Base-by-base conservation (phyloP, 2,329 filamentous ascomycete species). In the Pestalotiopsis sp. region DNA sequence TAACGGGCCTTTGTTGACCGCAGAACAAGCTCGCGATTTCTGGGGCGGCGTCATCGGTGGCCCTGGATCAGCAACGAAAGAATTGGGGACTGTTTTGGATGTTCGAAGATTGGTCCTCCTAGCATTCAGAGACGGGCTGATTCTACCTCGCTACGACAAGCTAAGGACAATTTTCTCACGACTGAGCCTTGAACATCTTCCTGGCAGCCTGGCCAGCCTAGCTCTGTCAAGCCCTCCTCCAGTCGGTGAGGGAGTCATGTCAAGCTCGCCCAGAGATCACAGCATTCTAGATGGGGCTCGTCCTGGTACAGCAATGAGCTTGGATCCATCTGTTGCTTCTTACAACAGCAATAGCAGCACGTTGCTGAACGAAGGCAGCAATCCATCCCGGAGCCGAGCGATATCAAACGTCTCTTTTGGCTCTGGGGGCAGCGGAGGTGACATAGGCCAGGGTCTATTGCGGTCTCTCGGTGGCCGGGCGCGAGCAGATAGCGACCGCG, bases 111-210 rank as follows among this genome's bases (percentile, higher is more conserved):
- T 98, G 57, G 94, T 97, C 0, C 87, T 99, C 23, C 91, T 94
- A 25, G 90, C 93, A 4, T 99, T 96, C 82, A 91, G 96, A 66
- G 96, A 99, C 79, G 91, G 89, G 23, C 90, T 99, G 68, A 93
- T 99, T 64, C 83, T 99, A 1, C 93, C 94, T 1, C 91, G 95
- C 65, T 96, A 97, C 80, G 95, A 98, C 68, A 91, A 89, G 6
- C 88, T 99, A 27, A 97, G 96, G 83, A 89, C 90, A 6, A 95
- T 96, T 68, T 98, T 98, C 82, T 97, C 93, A 2, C 90, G 95
- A 2, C 86, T 98, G 0, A 95, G 92, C 3, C 89, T 98, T 2
- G 95, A 98, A 72, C 96, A 92, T 70, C 77, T 90, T 5, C 88
- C 88, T 1, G 85, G 86, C 20, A 84, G 84, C 2, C 80, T 89